Evolutionary conservation across 192 early-diverging fungal species (phyloP), one percentile per base, ranked within the genome.

Genomic region (Piromyces finnis): DNA sequence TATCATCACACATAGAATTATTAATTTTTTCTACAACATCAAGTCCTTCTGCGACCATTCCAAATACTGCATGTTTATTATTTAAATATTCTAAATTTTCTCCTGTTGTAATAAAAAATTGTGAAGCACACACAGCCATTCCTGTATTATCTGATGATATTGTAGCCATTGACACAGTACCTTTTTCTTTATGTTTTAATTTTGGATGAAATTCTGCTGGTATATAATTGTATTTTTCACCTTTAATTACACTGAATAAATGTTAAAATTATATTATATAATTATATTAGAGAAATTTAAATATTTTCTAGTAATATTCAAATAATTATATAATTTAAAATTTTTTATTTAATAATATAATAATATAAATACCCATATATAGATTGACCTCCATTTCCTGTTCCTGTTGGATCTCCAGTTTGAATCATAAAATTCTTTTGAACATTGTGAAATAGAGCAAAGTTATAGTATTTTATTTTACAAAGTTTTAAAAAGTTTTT

Each of bases 381-480:
- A 7, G 88, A 90, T 81, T 91, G 88, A 12, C 92, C 93, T 15
- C 92, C 91, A n/a, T 86, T 85, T 13, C 91, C 92, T 9, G 89
- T 92, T 12, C 91, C 94, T 0, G 88, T 88, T 17, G 91, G 92
- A 85, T 95, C 93, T 29, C 94, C 93, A 0, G 90, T 90, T 77
- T 93, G 92, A 1, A 90, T 90, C 87, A 92, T 92, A 81, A 95
- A 95, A 80, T 92, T 88, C 81, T 92, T 89, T 82, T 92, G 90
- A 18, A 96, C 90, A 84, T 93, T 93, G 84, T 94, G 90, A 80
- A 95, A 94, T 41, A 92, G 88, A 29, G 87, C 84, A 79, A 89
- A 95, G 87, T 96, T 95, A 85, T 94, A 95, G 81, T 92, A 91
- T 81, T 96, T 96, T 79, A 90, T 86, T 82, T 98, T 96, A 84